Evolutionary conservation across 108 stramenopile genomes (phyloP).

Genomic region (Cyclotella atomus): DNA sequence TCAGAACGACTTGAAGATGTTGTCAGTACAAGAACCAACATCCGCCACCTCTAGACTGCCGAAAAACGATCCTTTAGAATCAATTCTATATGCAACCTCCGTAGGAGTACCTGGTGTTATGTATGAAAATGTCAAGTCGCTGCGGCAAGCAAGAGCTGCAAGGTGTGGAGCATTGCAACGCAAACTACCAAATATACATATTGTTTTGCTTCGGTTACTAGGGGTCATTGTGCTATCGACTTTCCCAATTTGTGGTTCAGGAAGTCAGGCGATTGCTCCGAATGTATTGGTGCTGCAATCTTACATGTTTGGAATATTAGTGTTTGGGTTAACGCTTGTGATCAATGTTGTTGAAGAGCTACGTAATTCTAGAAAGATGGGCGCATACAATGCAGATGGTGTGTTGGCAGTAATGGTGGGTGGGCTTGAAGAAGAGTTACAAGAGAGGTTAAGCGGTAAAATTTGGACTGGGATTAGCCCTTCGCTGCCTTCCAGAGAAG

Average conservation of each 20-base stretch:
- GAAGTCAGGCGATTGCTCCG: slow-evolving; percentile 47
- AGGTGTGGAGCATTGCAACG: slow-evolving; percentile 56
- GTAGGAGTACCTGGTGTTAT: slow-evolving; percentile 52
- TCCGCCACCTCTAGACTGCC: slow-evolving; percentile 26
- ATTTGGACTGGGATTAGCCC: slow-evolving; percentile 46
- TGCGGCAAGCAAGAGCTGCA: slow-evolving; percentile 48
- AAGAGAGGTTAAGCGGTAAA: slow-evolving; percentile 36
- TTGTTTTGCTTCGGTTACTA: slow-evolving; percentile 41
- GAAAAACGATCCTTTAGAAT: slow-evolving; percentile 58
- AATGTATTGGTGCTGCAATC: slow-evolving; percentile 50
- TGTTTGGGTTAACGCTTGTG: slow-evolving; percentile 48
- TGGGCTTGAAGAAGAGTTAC: slow-evolving; percentile 47
- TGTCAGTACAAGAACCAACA: slow-evolving; percentile 38
- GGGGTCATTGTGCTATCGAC: slow-evolving; percentile 40
- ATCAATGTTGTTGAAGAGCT: slow-evolving; percentile 54
- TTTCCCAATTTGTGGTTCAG: slow-evolving; percentile 54
- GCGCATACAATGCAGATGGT: slow-evolving; percentile 56
- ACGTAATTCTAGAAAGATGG: slow-evolving; percentile 39
- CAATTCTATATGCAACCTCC: slow-evolving; percentile 55
- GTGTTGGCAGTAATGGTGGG: slow-evolving; percentile 49
- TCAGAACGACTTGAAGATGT: slow-evolving; percentile 44
- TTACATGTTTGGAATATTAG: slow-evolving; percentile 52
- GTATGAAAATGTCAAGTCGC: slow-evolving; percentile 51
- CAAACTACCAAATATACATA: slow-evolving; percentile 51
- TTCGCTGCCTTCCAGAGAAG: slow-evolving; percentile 15